Conservation (phyloP, 441 rosid genomes). For the Populus hybrid region DNA sequence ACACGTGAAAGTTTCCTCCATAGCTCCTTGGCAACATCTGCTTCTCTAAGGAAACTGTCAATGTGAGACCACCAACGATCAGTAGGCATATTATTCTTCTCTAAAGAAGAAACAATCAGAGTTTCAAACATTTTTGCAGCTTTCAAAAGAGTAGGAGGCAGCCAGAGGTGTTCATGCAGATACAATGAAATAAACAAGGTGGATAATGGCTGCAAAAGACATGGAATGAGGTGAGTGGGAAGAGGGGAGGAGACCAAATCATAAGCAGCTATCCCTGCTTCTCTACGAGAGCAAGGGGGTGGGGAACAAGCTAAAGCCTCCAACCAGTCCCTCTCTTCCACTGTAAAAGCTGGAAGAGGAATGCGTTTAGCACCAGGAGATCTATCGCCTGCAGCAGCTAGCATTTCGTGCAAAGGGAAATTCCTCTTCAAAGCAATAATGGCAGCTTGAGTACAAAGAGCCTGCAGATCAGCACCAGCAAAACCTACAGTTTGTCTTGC, state of each 20-base stretch:
- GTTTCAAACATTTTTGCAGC: slow-evolving; percentile 60
- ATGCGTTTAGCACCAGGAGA: slow-evolving; percentile 45
- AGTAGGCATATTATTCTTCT: slow-evolving; percentile 47
- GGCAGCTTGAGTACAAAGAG: slow-evolving; percentile 96
- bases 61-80: slow-evolving; percentile 68
- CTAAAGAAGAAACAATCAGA: slow-evolving; percentile 57
- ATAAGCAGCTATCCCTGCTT: slow-evolving; percentile 90
- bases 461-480: slow-evolving; percentile 99
- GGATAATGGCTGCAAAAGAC: slow-evolving; percentile 65
- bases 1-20: slow-evolving; percentile 53
- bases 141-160: slow-evolving; percentile 71
- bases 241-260: slow-evolving; percentile 80
- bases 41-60: slow-evolving; percentile 59
- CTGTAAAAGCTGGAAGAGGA: slow-evolving; percentile 75
- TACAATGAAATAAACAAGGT: slow-evolving; percentile 68
- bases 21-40: slow-evolving; percentile 53
- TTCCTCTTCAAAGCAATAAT: slow-evolving; percentile 88
- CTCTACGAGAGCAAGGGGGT: slow-evolving; percentile 95
- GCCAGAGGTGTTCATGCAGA: slow-evolving; percentile 75
- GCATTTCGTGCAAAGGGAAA: slow-evolving; percentile 82
- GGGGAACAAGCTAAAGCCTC: slow-evolving; percentile 88
- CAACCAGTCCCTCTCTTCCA: slow-evolving; percentile 97
- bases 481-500: slow-evolving; percentile 87
- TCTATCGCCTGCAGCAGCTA: slow-evolving; percentile 70
- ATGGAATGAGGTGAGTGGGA: slow-evolving; percentile 77